These are phyloP conservation scores for Sclerotinia nivalis DNA, from an alignment of 2,329 filamentous ascomycete species.

Conservation along the genomic window DNA sequence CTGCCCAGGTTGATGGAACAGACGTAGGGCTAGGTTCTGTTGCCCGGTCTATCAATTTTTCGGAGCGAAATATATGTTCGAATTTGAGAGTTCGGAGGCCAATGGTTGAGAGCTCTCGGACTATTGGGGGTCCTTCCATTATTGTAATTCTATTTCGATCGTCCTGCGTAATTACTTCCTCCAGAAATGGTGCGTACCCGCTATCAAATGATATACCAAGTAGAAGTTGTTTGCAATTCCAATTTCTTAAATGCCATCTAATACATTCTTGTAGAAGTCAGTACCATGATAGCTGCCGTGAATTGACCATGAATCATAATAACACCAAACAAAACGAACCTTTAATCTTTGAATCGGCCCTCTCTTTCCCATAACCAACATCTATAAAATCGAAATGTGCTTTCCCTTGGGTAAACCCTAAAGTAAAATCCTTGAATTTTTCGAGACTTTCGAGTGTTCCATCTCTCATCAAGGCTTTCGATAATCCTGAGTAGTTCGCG, in stretches of 20 bases:
- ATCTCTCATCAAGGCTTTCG: constrained; percentile 51
- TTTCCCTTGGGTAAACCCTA: constrained; percentile 60
- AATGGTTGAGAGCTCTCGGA: constrained; percentile 52
- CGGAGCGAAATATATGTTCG: constrained; percentile 54
- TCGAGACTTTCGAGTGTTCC: constrained; percentile 48
- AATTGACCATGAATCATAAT: not conserved
- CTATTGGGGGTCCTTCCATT: constrained; percentile 54
- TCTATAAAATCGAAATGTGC: constrained; percentile 65
- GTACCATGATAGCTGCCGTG: constrained; percentile 9
- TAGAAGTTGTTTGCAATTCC: constrained; percentile 62
- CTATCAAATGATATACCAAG: constrained; percentile 64
- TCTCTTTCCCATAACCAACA: constrained; percentile 59
- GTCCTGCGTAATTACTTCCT: constrained; percentile 52
- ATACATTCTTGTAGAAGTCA: constrained; percentile 41
- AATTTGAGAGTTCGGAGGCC: constrained; percentile 51
- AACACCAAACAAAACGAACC: constrained; percentile 45
- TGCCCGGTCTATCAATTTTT: constrained; percentile 50
- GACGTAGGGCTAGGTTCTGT: constrained; percentile 30
- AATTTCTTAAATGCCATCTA: constrained; percentile 59
- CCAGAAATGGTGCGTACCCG: constrained; percentile 60
- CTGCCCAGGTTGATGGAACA: constrained; percentile 37
- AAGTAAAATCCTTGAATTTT: constrained; percentile 57
- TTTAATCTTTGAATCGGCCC: constrained; percentile 61
- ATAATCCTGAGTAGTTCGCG: constrained; percentile 55
- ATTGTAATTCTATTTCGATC: constrained; percentile 52